Percentiles rank a stretch among this genome's conserved stretches.
These are phyloP conservation scores for Conoideocrella luteorostrata DNA, from an alignment of 2,329 filamentous ascomycete genomes.

Conservation along the genomic window DNA sequence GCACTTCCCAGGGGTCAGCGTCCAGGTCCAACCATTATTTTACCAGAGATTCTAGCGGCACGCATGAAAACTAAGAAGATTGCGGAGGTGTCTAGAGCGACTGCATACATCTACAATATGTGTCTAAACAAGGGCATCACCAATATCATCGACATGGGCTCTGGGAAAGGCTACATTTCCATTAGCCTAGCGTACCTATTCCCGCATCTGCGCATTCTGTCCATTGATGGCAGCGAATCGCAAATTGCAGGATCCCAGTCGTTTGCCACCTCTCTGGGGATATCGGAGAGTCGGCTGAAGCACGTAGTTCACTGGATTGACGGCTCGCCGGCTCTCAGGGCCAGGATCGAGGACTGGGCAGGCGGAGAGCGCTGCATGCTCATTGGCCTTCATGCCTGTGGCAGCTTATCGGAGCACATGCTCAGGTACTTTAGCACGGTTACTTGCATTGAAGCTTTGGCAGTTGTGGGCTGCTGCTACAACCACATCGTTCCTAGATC, in stretches of 20 bases:
- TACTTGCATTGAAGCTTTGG: conserved; percentile 17
- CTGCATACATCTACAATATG: conserved; percentile 17
- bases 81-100: conserved; percentile 22
- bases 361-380: conserved; percentile 22
- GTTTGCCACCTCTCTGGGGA: conserved; percentile 16
- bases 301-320: conserved; percentile 24
- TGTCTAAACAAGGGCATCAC: conserved; percentile 18
- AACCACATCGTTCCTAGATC: conserved; percentile 27
- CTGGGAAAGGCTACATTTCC: conserved; percentile 25
- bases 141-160: conserved; percentile 21
- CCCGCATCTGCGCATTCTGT: conserved; percentile 19
- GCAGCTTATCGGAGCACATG: conserved; percentile 27
- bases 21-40: conserved; percentile 5
- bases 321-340: conserved; percentile 14
- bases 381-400: conserved; percentile 26
- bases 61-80: conserved; percentile 26
- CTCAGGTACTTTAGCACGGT: conserved; percentile 20
- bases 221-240: conserved; percentile 25
- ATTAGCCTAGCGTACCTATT: conserved; percentile 22
- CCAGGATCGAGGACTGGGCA: conserved; percentile 21
- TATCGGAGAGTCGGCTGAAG: conserved; percentile 15
- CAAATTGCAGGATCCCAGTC: conserved; percentile 21
- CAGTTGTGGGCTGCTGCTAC: conserved; percentile 26
- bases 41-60: conserved; percentile 17
- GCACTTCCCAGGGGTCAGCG: conserved; percentile 18